Evolutionary conservation across 108 stramenopile species (phyloP).

Genomic region (Cafeteria roenbergensis): DNA sequence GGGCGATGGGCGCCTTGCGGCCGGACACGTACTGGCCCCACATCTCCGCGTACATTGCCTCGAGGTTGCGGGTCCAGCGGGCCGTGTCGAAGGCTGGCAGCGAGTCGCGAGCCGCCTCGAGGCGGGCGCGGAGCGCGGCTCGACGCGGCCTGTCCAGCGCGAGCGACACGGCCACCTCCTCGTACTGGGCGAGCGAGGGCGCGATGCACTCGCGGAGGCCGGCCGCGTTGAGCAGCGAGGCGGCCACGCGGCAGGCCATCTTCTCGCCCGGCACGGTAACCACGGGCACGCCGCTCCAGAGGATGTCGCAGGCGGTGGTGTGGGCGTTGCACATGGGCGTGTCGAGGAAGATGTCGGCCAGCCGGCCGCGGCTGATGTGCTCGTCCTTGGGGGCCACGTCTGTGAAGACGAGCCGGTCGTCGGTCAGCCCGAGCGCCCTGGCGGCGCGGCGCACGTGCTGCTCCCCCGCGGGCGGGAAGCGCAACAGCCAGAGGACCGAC

Average conservation of each 20-base stretch:
- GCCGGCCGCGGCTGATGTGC: conserved; percentile 53
- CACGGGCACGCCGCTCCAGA: conserved; percentile 63
- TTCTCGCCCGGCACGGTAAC: conserved; percentile 55
- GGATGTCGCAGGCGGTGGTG: conserved; percentile 60
- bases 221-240: conserved; percentile 44
- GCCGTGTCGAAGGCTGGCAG: conserved; percentile 30
- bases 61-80: conserved; percentile 29
- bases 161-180: conserved; percentile 50
- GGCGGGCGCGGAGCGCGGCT: conserved; percentile 16
- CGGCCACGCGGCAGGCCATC: conserved; percentile 60
- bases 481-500: conserved; percentile 59
- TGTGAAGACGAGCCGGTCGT: conserved; percentile 50
- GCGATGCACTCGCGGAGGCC: conserved; percentile 47
- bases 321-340: conserved; percentile 71
- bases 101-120: conserved; percentile 19
- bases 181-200: conserved; percentile 42
- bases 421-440: conserved; percentile 26
- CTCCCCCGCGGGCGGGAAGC: conserved; percentile 59
- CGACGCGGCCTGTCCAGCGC: too few species aligned
- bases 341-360: conserved; percentile 67
- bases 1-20: too few species aligned
- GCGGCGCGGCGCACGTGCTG: conserved; percentile 49
- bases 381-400: conserved; percentile 54
- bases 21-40: not conserved
- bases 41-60: conserved; percentile 8